Base-by-base conservation (phyloP, 306 rosid genomes). In the Carpinus fangiana region DNA sequence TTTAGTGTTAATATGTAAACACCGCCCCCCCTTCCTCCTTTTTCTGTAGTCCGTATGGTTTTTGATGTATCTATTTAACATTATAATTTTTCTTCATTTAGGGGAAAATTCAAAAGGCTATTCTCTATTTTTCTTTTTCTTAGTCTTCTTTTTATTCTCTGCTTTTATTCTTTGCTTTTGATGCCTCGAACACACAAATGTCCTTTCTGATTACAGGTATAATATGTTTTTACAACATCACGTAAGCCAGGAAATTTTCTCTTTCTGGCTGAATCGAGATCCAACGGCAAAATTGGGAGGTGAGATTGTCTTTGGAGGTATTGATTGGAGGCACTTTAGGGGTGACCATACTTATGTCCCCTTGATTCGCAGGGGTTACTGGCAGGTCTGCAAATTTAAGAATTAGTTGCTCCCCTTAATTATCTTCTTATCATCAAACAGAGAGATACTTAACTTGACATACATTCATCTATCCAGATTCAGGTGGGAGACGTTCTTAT, bases 291-390 rank as follows among this genome's bases (percentile, higher is more conserved):
- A 67, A 64, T 55, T 84, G 52, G 88, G 88, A 70, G 88, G 88
- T 60, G 88, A 84, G 73, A 74, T 84, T 14, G 88, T 84, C 59
- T 73, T 84, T 80, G 97, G 97, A 70, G 97, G 97, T 68, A 70
- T 87, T 82, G 93, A 90, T 68, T 81, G 78, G 76, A 87, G 82
- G 66, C 94, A 80, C 76, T 92, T 90, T 80, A 84, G 73, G 62
- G 97, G 94, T 56, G 90, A 90, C 16, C 97, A 90, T 74, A 92
- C 87, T 36, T 90, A 88, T 18, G 83, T 83, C 59, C 94, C 94
- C 0, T 61, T 92, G 54, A 81, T 90, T 69, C 78, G 76, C 50
- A 72, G 84, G 76, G 94, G 91, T 59, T 88, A 88, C 85, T 92
- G 97, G 94, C 93, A 88, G 97, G 97, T 92, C 56, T 45, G 14